Base-by-base conservation (phyloP, 2,329 filamentous ascomycete genomes). In the Paecilomyces variotii region DNA sequence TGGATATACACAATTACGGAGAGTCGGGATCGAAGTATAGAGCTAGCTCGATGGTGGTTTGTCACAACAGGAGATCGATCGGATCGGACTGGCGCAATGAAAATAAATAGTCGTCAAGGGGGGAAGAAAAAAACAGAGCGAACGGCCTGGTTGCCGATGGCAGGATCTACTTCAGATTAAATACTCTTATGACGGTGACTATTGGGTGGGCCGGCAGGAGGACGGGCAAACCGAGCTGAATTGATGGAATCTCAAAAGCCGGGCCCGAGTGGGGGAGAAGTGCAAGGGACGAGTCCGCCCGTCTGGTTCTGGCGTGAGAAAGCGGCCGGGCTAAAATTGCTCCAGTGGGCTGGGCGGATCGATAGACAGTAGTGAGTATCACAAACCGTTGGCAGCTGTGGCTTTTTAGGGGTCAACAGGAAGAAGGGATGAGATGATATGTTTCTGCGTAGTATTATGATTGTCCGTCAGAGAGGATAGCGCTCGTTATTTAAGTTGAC, bases 231-330 rank as follows among this genome's bases (percentile, higher is more conserved):
- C 6, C 24, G 19, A 28, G 9, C 50, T 12, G n/a, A n/a, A n/a
- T n/a, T n/a, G n/a, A n/a, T n/a, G n/a, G 39, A 52, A 45, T 45
- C 35, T 50, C 39, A 45, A 56, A 56, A 50, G 39, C 32, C 35
- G 58, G 62, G 62, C 55, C 56, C 52, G 59, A 57, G 63, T 60
- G 62, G 61, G 63, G 57, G 59, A 19, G 59, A 61, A 58, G 57
- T 57, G 57, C 56, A 59, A 61, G 56, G 35, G 55, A 52, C 30
- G 59, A 55, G 56, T 55, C 55, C 56, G 51, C 35, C 60, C 57
- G 53, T 58, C 50, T 60, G 58, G 56, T 58, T 39, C 57, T 53
- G 12, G 28, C 56, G 28, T 35, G 34, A 53, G 56, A 50, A 51
- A 50, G 51, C 25, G 51, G 32, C 30, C 39, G 12, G 51, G 32